These are phyloP conservation scores for Geranomyces variabilis DNA, from an alignment of 192 early-diverging fungal genomes.

Conservation along the genomic window DNA sequence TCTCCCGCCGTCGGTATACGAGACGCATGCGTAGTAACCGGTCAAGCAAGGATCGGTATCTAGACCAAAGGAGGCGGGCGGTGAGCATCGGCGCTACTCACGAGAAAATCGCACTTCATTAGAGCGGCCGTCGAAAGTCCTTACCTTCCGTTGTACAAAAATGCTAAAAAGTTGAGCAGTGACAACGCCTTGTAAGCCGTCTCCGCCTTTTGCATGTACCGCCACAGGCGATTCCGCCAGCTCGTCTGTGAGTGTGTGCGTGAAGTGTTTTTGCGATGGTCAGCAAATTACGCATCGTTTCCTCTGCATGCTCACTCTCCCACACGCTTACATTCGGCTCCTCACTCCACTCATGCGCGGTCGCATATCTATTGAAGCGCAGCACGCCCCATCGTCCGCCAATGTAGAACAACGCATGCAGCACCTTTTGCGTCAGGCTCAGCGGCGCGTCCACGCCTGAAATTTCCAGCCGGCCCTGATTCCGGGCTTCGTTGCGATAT, in stretches of 20 bases:
- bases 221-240: slow-evolving; percentile 38
- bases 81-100: too few relatives aligned
- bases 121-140: too few relatives aligned
- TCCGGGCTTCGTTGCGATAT: slow-evolving; percentile 71
- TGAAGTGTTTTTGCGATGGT: too few relatives aligned
- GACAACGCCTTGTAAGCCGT: slow-evolving; percentile 60
- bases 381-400: slow-evolving; percentile 76
- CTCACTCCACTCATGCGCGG: slow-evolving; percentile 75
- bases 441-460: slow-evolving; percentile 62
- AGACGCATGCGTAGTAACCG: slow-evolving; percentile 80
- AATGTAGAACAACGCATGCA: slow-evolving; percentile 66
- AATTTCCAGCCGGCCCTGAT: slow-evolving; percentile 60
- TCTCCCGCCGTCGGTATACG: slow-evolving; percentile 75
- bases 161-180: slow-evolving; percentile 81
- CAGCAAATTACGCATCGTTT: too few relatives aligned
- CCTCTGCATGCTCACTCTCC: too few relatives aligned
- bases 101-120: too few relatives aligned
- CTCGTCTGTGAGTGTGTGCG: too few relatives aligned
- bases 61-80: slow-evolving; percentile 25
- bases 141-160: slow-evolving; percentile 81
- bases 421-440: slow-evolving; percentile 59
- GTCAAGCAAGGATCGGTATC: slow-evolving; percentile 78
- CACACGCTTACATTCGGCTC: slow-evolving; percentile 45
- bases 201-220: slow-evolving; percentile 51
- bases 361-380: slow-evolving; percentile 60